Conservation (phyloP, 306 rosid species). For the Cicer judaicum region DNA sequence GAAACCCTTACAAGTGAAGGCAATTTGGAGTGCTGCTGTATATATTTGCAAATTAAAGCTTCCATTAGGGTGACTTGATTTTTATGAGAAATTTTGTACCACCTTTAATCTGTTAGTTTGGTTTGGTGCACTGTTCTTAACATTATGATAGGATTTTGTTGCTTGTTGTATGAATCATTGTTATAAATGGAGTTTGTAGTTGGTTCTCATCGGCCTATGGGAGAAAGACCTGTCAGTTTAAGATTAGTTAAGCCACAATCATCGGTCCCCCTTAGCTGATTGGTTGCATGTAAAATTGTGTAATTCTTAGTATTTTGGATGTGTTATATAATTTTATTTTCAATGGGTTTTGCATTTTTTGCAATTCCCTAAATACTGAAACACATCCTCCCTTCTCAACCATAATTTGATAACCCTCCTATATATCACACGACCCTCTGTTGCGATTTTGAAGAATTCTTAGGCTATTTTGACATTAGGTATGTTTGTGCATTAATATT, state of each 20-base stretch:
- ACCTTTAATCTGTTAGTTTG: constrained; percentile 38
- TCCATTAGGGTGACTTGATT: constrained; percentile 39
- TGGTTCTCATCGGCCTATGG: background rate
- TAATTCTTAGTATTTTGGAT: too few relatives aligned
- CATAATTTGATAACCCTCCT: too few relatives aligned
- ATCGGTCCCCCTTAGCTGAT: background rate
- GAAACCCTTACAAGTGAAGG: constrained; percentile 37
- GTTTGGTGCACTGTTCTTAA: constrained; percentile 33
- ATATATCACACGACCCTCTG: too few relatives aligned
- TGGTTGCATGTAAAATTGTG: too few relatives aligned
- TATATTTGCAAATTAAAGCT: constrained; percentile 46
- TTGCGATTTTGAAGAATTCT: too few relatives aligned
- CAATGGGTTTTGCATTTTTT: too few relatives aligned
- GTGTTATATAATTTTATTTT: too few relatives aligned
- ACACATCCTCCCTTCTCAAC: too few relatives aligned
- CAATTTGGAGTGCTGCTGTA: constrained; percentile 45
- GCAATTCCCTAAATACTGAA: too few relatives aligned
- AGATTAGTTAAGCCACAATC: background rate
- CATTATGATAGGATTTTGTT: constrained; percentile 31
- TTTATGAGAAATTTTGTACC: constrained; percentile 42
- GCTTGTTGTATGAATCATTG: constrained; percentile 34
- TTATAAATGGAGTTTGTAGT: constrained; percentile 6
- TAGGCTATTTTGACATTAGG: too few relatives aligned
- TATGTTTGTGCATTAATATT: too few relatives aligned
- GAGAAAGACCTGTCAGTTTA: background rate